phyloP scores from a whole-genome alignment of 371 early-diverging fungal species.

The Mortierella sp. region DNA sequence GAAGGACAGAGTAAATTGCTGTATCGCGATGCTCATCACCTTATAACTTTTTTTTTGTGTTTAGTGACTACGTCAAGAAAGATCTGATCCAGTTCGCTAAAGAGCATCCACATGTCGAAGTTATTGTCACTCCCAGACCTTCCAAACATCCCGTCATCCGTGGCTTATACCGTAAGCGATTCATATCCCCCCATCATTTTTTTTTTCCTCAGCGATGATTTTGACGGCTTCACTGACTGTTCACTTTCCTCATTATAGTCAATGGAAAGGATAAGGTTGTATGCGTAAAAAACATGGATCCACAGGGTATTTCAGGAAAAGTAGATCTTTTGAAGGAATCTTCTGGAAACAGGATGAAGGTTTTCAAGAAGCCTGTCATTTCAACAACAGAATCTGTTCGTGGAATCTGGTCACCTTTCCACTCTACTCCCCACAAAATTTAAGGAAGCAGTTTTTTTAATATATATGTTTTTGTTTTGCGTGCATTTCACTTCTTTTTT shows the following conservation, averaged over 20 bases:
- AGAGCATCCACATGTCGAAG: slow-evolving; percentile 84
- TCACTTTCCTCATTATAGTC: slow-evolving; percentile 56
- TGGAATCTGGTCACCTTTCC: slow-evolving; percentile 92
- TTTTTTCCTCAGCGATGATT: background rate
- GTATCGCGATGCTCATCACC: no score
- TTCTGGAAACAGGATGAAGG: slow-evolving; percentile 73
- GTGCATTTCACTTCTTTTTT: background rate
- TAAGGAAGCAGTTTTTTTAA: slow-evolving; percentile 35
- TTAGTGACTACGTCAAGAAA: slow-evolving; percentile 79
- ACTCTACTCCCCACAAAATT: slow-evolving; percentile 75
- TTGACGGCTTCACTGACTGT: background rate
- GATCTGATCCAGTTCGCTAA: slow-evolving; percentile 76
- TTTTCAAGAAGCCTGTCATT: slow-evolving; percentile 81
- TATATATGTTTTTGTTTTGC: background rate
- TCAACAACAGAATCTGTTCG: slow-evolving; percentile 87
- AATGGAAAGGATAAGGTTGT: slow-evolving; percentile 82
- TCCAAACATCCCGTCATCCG: slow-evolving; percentile 82
- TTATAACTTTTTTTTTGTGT: slow-evolving; percentile 5
- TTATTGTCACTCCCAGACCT: slow-evolving; percentile 83
- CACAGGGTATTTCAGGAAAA: slow-evolving; percentile 72
- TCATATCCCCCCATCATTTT: background rate
- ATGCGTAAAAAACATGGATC: slow-evolving; percentile 75
- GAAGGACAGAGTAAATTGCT: no score
- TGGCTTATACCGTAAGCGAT: slow-evolving; percentile 77
- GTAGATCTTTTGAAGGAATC: slow-evolving; percentile 76